Evolutionary conservation across 352 stramenopile genomes (phyloP).

Genomic region (Phytophthora podocarpi): DNA sequence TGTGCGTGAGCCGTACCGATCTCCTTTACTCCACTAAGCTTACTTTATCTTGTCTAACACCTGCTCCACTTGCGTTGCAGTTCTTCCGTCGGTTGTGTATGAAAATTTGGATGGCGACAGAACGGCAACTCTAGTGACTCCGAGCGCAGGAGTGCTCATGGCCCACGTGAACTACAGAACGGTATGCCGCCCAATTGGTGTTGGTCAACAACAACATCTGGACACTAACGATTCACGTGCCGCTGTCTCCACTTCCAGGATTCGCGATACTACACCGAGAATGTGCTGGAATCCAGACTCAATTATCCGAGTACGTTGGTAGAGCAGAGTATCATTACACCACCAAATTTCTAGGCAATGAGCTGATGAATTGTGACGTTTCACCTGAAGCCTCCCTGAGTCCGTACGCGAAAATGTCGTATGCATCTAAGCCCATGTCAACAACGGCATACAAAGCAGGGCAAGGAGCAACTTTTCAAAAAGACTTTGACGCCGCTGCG

Average conservation of each 20-base stretch:
- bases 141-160: constrained; percentile 48
- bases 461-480: constrained; percentile 43
- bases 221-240: background rate
- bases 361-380: background rate
- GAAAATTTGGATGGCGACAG: constrained; percentile 59
- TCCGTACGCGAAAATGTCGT: constrained; percentile 51
- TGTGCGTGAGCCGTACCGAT: constrained; percentile 7
- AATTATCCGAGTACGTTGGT: constrained; percentile 46
- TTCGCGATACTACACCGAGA: constrained; percentile 59
- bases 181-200: constrained; percentile 7
- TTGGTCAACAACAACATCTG: background rate
- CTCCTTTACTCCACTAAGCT: background rate
- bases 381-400: constrained; percentile 32
- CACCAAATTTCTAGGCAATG: background rate
- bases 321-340: background rate
- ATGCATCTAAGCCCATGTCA: constrained; percentile 47
- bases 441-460: constrained; percentile 46
- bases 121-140: constrained; percentile 42
- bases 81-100: constrained; percentile 54
- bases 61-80: constrained; percentile 15
- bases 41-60: background rate
- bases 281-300: constrained; percentile 52
- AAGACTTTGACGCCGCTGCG: constrained; percentile 47
- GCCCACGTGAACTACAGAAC: constrained; percentile 59
- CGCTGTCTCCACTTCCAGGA: constrained; percentile 31